These are phyloP conservation scores for Eucalyptus erythrocorys DNA, from an alignment of 345 rosid genomes.

Conservation along the genomic window DNA sequence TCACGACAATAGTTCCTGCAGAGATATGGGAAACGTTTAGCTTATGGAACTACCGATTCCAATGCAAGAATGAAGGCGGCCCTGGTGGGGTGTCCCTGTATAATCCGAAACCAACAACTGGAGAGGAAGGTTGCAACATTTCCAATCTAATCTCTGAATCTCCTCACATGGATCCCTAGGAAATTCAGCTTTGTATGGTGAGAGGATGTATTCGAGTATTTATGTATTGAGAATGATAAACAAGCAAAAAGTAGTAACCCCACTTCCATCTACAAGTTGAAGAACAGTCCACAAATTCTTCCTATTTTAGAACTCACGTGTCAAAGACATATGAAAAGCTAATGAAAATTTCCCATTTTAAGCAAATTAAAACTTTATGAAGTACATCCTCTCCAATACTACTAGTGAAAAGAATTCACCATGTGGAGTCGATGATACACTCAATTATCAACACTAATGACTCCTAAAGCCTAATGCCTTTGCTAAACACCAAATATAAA, in stretches of 20 bases:
- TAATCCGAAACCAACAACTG: not conserved
- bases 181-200: not conserved
- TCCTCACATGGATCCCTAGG: not conserved
- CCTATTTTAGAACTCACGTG: not conserved
- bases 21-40: not conserved
- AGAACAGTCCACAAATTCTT: not conserved
- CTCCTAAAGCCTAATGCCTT: not conserved
- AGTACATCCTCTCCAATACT: not conserved
- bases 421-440: not conserved
- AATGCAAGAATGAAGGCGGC: not conserved
- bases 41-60: not conserved
- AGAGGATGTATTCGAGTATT: not conserved
- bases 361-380: not conserved
- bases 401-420: not conserved
- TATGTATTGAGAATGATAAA: not conserved
- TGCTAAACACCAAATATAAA: not conserved
- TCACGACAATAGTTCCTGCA: not conserved
- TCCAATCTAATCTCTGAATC: not conserved
- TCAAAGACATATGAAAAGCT: not conserved
- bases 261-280: not conserved
- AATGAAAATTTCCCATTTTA: not conserved
- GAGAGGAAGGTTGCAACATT: not conserved
- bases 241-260: not conserved
- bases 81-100: not conserved
- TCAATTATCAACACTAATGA: not conserved